Base-by-base conservation (phyloP, 2,329 filamentous ascomycete genomes). In the Ceratocystis ficicola region DNA sequence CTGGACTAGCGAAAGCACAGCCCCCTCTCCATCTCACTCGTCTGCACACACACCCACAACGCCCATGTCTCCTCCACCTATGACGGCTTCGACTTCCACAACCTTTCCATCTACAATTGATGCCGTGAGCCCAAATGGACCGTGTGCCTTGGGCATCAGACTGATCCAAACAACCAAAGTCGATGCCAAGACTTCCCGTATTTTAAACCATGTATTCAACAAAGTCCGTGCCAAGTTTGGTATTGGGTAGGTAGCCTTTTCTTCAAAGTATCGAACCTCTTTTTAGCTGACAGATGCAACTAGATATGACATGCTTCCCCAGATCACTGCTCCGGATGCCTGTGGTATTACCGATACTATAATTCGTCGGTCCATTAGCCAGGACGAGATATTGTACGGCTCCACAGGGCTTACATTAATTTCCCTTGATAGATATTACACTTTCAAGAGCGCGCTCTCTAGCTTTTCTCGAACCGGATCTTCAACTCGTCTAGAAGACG, bases 351-450 rank as follows among this genome's bases (percentile, higher is more conserved):
- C 79, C 2, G 74, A 75, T 50, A 78, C 81, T 63, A 76, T 87
- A 17, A 76, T 86, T 61, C 77, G 78, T 65, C 78, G 80, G 66
- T 86, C 83, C 32, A 75, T 85, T 30, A 71, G 75, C 50, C 85
- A 87, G 70, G 83, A 86, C 71, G 81, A 85, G 67, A 73, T 83
- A 28, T 76, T 87, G 64, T 87, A 85, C 76, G 79, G 79, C 1
- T 79, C 81, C 1, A 80, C 82, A 30, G 83, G 83, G 20, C 76
- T 88, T 10, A 84, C 80, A 0, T 74, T 88, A 6, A 72, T 86
- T 15, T 79, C 83, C 0, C 77, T 86, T 10, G 85, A 87, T 72
- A 78, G 83, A 62, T 73, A 86, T 59, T 88, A 86, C 74, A 84
- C 81, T 52, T 83, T 88, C 75, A 86, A 86, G 72, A 77, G 78